These are phyloP conservation scores for Penicillium sp. DNA, from an alignment of 2,329 filamentous ascomycete species.

Conservation along the genomic window DNA sequence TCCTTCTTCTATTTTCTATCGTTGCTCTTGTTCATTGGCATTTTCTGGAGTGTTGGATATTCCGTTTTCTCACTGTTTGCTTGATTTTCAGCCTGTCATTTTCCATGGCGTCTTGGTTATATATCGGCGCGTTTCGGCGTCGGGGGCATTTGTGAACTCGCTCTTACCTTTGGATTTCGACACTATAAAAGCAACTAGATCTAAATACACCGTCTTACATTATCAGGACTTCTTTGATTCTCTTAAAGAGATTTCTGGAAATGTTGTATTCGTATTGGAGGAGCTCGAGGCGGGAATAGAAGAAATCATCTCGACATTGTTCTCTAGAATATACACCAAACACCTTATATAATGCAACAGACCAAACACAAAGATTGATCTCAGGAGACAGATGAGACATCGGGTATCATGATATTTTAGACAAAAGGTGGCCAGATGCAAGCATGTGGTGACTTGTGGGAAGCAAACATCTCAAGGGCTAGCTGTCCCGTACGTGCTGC, in stretches of 20 bases:
- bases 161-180: not conserved
- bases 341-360: constrained; percentile 1
- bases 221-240: too few species aligned
- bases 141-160: not conserved
- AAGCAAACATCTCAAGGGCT: not conserved
- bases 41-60: not conserved
- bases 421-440: not conserved
- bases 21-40: not conserved
- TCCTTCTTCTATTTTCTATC: not conserved
- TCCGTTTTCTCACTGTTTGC: not conserved
- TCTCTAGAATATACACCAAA: constrained; percentile 5
- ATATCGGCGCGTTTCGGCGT: constrained; percentile 1
- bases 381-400: constrained; percentile 1
- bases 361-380: constrained; percentile 2
- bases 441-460: not conserved
- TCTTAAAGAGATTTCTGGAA: too few species aligned
- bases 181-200: not conserved
- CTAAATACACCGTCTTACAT: not conserved
- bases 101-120: not conserved
- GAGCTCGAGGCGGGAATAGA: not conserved
- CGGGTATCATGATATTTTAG: constrained; percentile 5
- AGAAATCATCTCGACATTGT: not conserved
- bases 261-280: too few species aligned
- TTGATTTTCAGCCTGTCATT: not conserved
- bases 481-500: not conserved